Percentiles rank a stretch among this genome's conserved stretches.
Conservation (phyloP, 2,329 filamentous ascomycete species). For the Esteya vermicola region DNA sequence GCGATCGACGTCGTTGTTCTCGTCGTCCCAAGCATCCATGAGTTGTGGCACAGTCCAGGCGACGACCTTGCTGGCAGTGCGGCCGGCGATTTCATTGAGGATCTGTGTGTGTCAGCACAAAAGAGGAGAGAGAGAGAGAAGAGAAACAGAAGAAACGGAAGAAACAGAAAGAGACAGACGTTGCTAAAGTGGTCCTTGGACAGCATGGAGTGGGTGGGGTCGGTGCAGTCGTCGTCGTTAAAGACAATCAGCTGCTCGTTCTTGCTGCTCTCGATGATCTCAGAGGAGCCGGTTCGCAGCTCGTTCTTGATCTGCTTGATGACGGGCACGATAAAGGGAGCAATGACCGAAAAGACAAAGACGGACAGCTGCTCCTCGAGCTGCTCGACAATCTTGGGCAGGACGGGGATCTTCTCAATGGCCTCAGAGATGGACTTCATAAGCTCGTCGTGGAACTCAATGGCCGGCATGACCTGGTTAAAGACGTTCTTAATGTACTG, state of each 20-base stretch:
- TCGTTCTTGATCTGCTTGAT: slow-evolving; percentile 79
- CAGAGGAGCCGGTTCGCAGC: slow-evolving; percentile 69
- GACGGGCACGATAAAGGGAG: slow-evolving; percentile 75
- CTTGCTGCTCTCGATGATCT: slow-evolving; percentile 75
- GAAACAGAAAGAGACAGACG: slow-evolving; percentile 23
- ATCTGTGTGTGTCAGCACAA: slow-evolving; percentile 18
- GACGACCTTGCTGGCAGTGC: slow-evolving; percentile 63
- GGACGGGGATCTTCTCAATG: slow-evolving; percentile 71
- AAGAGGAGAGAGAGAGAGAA: not conserved
- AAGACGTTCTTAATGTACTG: slow-evolving; percentile 59
- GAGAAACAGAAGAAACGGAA: not conserved
- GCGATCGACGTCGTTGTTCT: slow-evolving; percentile 51
- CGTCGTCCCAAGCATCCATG: slow-evolving; percentile 77
- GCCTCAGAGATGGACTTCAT: slow-evolving; percentile 66
- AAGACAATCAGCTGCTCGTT: slow-evolving; percentile 82
- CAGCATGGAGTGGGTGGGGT: slow-evolving; percentile 91
- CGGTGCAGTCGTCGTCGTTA: slow-evolving; percentile 56
- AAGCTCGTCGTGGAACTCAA: slow-evolving; percentile 82
- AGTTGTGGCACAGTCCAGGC: slow-evolving; percentile 81
- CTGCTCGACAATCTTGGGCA: slow-evolving; percentile 75
- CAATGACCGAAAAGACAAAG: slow-evolving; percentile 85
- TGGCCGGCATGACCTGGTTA: slow-evolving; percentile 72
- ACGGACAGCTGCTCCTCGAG: slow-evolving; percentile 75
- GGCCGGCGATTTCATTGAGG: slow-evolving; percentile 78
- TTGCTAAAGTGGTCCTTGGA: slow-evolving; percentile 94